Evolutionary conservation across 352 stramenopile species (phyloP).

Genomic region (Phytophthora citrophthora): DNA sequence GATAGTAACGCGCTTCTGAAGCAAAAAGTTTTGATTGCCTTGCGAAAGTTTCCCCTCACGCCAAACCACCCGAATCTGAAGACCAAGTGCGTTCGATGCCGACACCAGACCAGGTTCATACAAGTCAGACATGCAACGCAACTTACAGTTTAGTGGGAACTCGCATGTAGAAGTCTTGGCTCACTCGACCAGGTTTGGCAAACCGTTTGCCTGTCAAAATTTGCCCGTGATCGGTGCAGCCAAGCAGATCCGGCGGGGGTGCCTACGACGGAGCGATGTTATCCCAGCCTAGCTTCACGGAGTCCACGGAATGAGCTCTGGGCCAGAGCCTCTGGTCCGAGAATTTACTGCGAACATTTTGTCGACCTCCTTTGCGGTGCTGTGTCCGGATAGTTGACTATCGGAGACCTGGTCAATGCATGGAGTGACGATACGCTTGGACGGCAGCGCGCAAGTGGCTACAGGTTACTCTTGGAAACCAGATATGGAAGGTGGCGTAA

Average conservation of each 20-base stretch:
- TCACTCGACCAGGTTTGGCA: constrained; percentile 4
- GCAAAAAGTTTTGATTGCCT: constrained; percentile 3
- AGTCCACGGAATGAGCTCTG: too few species aligned
- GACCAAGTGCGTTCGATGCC: too few species aligned
- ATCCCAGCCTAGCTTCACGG: too few species aligned
- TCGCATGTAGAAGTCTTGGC: constrained; percentile 15
- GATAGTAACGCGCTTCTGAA: constrained; percentile 1
- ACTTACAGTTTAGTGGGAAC: too few species aligned
- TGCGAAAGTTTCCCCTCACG: constrained; percentile 18
- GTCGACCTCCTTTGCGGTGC: neutral
- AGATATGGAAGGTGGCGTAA: constrained; percentile 10
- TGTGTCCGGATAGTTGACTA: too few species aligned
- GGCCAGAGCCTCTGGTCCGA: too few species aligned
- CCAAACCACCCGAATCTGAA: constrained; percentile 3
- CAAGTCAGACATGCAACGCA: too few species aligned
- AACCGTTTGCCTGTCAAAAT: constrained; percentile 16
- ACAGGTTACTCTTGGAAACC: constrained; percentile 12
- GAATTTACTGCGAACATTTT: neutral
- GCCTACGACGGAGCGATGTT: constrained; percentile 8
- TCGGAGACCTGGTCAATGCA: constrained; percentile 1
- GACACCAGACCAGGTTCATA: too few species aligned
- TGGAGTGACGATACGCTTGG: constrained; percentile 12
- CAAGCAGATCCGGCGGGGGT: constrained; percentile 8
- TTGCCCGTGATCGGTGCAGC: constrained; percentile 29
- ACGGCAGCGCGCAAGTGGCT: constrained; percentile 18